Evolutionary conservation across 352 stramenopile species (phyloP), one percentile per base, ranked within the genome.

Genomic region (Aphanomyces stellatus): DNA sequence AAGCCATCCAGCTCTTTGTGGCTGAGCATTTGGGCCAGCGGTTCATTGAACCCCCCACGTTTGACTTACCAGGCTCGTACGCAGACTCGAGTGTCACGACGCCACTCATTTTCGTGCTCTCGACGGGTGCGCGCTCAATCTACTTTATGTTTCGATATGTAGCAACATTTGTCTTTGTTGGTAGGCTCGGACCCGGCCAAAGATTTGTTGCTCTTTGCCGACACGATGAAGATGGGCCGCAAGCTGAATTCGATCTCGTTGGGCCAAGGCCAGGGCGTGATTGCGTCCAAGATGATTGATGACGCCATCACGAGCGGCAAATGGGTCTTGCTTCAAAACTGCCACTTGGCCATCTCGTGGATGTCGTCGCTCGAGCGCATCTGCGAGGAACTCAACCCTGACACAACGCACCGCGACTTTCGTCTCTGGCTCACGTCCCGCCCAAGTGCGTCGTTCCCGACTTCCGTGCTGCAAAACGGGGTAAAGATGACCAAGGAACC

Each of bases 261-360:
- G 35, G 93, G 93, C 0, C 93, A 98, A 73, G 93, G 93, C 11
- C 93, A 98, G 69, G 93, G 93, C 2, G 75, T 88, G 27, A 84
- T 96, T 15, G 93, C 93, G 1, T 81, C 93, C 13, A 74, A 88
- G 22, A 91, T 98, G 74, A 97, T 98, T 31, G 83, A 97, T 51
- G 80, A 82, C 64, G 91, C 84, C 5, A 86, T 82, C 8, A 77
- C 87, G 13, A 95, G 80, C 33, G 93, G 93, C 46, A 91, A 98
- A 76, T 98, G 93, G 93, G 93, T 98, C 11, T 60, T 98, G 49
- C 72, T 98, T 4, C 93, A 98, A 71, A 98, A 98, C 69, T 98
- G 93, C 65, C 93, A 98, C 72, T 75, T 98, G 37, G 93, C 93
- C 15, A 93, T 98, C 22, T 96, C 84, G 53, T 98, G 95, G 95